phyloP scores from a whole-genome alignment of 768 basidiomycete genomes.

The Russula brevipes region DNA sequence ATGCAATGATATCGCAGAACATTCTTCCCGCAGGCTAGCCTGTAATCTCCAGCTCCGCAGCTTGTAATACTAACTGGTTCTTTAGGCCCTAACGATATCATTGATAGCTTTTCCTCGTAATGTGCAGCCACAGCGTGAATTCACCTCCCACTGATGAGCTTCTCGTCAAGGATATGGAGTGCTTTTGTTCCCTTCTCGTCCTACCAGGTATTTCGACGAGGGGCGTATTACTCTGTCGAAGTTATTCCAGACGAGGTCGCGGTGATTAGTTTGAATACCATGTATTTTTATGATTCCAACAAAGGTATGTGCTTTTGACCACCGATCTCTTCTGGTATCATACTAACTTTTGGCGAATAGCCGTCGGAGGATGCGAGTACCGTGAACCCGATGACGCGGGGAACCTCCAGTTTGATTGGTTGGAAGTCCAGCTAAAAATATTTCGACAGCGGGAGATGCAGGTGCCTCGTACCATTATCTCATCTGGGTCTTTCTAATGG shows the following conservation, averaged over 20 bases:
- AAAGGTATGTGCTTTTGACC: slow-evolving; percentile 47
- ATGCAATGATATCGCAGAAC: slow-evolving; percentile 40
- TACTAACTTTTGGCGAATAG: slow-evolving; percentile 35
- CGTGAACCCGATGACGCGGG: slow-evolving; percentile 72
- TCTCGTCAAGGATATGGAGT: slow-evolving; percentile 61
- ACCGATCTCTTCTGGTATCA: background rate
- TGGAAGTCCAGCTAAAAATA: slow-evolving; percentile 72
- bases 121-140: slow-evolving; percentile 26
- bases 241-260: slow-evolving; percentile 72
- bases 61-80: slow-evolving; percentile 5
- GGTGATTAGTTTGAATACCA: slow-evolving; percentile 81
- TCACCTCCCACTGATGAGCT: background rate
- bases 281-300: slow-evolving; percentile 89
- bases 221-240: slow-evolving; percentile 80
- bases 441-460: slow-evolving; percentile 71
- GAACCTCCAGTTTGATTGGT: slow-evolving; percentile 83
- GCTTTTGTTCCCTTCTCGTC: slow-evolving; percentile 74
- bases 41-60: background rate
- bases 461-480: slow-evolving; percentile 34
- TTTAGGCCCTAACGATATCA: slow-evolving; percentile 63
- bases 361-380: slow-evolving; percentile 68
- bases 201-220: slow-evolving; percentile 77
- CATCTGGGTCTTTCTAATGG: slow-evolving; percentile 6
- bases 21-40: slow-evolving; percentile 56
- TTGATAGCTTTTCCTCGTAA: slow-evolving; percentile 63